phyloP scores from a whole-genome alignment of 495 filamentous ascomycete genomes.

The Aspergillus biplanus region DNA sequence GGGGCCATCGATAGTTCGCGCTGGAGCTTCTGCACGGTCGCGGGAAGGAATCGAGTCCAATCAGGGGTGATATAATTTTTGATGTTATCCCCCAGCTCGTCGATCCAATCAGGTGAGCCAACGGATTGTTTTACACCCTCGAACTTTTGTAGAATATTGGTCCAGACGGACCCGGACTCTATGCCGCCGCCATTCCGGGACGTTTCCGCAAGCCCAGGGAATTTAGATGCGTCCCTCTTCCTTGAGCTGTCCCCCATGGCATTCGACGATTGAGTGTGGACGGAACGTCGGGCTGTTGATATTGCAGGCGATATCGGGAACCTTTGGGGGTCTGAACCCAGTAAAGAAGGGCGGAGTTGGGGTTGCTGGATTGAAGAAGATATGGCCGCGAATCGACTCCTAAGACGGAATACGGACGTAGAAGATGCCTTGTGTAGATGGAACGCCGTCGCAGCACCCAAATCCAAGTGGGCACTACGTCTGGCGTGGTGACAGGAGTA shows the following conservation, averaged over 20 bases:
- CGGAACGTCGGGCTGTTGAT: constrained; percentile 24
- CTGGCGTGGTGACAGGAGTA: constrained; percentile 60
- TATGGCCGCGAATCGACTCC: constrained; percentile 18
- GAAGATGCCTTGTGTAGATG: constrained; percentile 44
- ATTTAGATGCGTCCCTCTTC: background rate
- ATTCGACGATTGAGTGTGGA: constrained; percentile 14
- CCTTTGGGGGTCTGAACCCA: constrained; percentile 27
- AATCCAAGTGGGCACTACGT: constrained; percentile 36
- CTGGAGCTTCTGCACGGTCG: constrained; percentile 80
- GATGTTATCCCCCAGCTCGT: constrained; percentile 59
- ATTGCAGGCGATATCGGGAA: constrained; percentile 18
- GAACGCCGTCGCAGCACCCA: constrained; percentile 37
- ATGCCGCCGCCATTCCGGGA: constrained; percentile 6
- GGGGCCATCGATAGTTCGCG: constrained; percentile 83
- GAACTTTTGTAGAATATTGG: constrained; percentile 59
- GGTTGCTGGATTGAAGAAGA: constrained; percentile 34
- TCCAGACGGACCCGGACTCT: constrained; percentile 58
- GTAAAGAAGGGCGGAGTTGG: constrained; percentile 22
- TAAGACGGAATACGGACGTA: constrained; percentile 37
- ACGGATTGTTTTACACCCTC: constrained; percentile 55
- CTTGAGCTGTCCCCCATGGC: constrained; percentile 8
- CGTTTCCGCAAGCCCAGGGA: background rate
- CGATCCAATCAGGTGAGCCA: constrained; percentile 60
- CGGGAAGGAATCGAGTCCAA: constrained; percentile 79
- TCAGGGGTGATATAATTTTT: constrained; percentile 74